These are phyloP conservation scores for Casuarina cunninghamiana DNA, from an alignment of 306 rosid species.

Conservation along the genomic window DNA sequence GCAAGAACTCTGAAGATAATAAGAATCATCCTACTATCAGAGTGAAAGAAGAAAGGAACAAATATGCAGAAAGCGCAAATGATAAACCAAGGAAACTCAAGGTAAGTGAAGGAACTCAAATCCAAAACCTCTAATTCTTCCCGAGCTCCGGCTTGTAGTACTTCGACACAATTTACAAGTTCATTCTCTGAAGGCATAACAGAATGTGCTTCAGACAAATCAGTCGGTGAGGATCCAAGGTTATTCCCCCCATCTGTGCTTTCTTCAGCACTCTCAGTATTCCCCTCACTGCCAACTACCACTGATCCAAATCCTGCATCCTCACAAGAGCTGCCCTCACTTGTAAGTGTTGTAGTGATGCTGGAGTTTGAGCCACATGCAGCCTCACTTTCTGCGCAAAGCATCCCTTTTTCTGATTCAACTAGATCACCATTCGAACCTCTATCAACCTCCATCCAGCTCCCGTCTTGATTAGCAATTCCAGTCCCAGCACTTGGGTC, in stretches of 20 bases:
- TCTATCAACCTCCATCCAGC: constrained; percentile 23
- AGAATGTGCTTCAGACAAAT: constrained; percentile 33
- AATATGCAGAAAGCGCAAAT: neutral
- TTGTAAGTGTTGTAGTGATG: constrained; percentile 46
- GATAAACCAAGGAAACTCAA: neutral
- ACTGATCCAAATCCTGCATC: constrained; percentile 45
- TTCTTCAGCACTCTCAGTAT: constrained; percentile 38
- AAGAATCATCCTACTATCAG: constrained; percentile 22
- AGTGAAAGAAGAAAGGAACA: neutral
- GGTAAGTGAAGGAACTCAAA: constrained; percentile 38
- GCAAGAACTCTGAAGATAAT: neutral
- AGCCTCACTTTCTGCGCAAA: constrained; percentile 42
- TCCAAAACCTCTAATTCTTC: constrained; percentile 65
- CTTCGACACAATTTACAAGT: constrained; percentile 31
- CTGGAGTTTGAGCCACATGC: constrained; percentile 65
- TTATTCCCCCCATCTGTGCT: constrained; percentile 28
- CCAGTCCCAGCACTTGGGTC: constrained; percentile 18
- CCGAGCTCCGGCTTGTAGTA: constrained; percentile 31
- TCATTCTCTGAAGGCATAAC: constrained; percentile 26
- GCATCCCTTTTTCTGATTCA: constrained; percentile 32
- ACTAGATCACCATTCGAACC: constrained; percentile 34
- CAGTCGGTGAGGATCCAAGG: constrained; percentile 32
- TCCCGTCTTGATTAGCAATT: constrained; percentile 30
- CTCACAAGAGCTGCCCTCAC: constrained; percentile 60
- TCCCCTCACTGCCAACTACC: constrained; percentile 39